Base-by-base conservation (phyloP, 306 rosid species). In the Cucurbita ficifolia region DNA sequence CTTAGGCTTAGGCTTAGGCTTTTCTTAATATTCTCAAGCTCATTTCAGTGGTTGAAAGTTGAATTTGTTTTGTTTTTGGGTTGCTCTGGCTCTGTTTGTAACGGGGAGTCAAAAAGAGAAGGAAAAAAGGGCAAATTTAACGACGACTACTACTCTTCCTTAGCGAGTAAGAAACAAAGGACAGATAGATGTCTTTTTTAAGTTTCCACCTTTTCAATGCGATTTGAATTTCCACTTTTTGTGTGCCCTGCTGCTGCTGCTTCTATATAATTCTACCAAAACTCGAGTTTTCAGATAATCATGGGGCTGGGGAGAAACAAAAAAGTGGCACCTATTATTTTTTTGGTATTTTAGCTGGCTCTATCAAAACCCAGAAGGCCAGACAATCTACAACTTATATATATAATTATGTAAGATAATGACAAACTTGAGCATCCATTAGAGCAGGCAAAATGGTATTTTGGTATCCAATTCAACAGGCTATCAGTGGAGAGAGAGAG, bases 11-110 rank as follows among this genome's bases (percentile, higher is more conserved):
- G 22, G 9, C 16, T 43, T 19, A 24, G 58, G 70, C 11, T 51
- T 64, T 60, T 61, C 77, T 58, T 54, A 69, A 68, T 56, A 60
- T 56, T 54, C 63, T 76, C 9, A 22, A 63, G 65, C 64, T 55
- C 69, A 43, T n/a, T 53, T 53, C 36, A 17, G 11, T 13, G 35
- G 18, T 65, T 73, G 10, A 55, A 54, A 11, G 58, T 45, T 21
- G 21, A 74, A 82, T 64, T 40, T 45, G 39, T 45, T 43, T 16
- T 5, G 46, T 68, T 68, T 68, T 68, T 22, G 65, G 67, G 74
- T 48, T 69, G 57, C 45, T 69, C 5, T 46, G 14, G 5, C 73
- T 45, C 73, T 67, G 72, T 19, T 43, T 22, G 54, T 13, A 67
- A 63, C 36, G 0, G 21, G 5, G 18, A 64, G 52, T 40, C 51